Evolutionary conservation across 2,329 filamentous ascomycete genomes (phyloP), one percentile per base, ranked within the genome.

Genomic region (Tolypocladium tundrense): DNA sequence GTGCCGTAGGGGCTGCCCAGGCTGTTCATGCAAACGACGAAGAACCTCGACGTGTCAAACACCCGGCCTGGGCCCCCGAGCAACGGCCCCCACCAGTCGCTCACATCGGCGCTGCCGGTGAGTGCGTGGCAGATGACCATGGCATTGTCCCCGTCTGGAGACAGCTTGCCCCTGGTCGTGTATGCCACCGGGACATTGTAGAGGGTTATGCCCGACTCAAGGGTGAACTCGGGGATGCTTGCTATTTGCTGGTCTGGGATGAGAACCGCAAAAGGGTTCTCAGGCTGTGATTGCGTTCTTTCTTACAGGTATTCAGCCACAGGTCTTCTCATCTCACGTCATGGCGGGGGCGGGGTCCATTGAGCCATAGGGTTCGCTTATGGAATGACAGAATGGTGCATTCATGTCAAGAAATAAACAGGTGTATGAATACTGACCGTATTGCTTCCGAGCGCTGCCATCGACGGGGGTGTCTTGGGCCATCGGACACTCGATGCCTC

Each of bases 161-260:
- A 82, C 60, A 88, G 77, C 61, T 78, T 80, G 62, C 86, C 86
- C 53, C 83, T 77, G 27, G 82, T 86, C 52, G 84, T 88, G 70
- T 87, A 88, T 48, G 86, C 86, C 56, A 88, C 77, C 1, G 86
- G 85, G 19, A 87, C 79, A 83, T 97, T 94, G 64, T 81, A 77
- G 24, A 99, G 80, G 0, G 83, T 88, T 31, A 88, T 90, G 54
- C 94, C 94, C 2, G 92, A 97, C 73, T 99, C 94, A 63, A 99
- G 88, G 10, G 88, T 91, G 72, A 97, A 96, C 33, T 87, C 86
- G 2, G 94, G 93, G 57, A 99, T 84, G 60, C 94, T 84, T 58
- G 88, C 91, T 68, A 96, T 88, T 57, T 88, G 81, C 75, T 97
- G 94, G 67, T 96, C 88, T 56, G 91, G 87, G 56, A 99, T 96